These are phyloP conservation scores for Haberlea rhodopensis DNA, from an alignment of 257 asterid species.

Conservation along the genomic window DNA sequence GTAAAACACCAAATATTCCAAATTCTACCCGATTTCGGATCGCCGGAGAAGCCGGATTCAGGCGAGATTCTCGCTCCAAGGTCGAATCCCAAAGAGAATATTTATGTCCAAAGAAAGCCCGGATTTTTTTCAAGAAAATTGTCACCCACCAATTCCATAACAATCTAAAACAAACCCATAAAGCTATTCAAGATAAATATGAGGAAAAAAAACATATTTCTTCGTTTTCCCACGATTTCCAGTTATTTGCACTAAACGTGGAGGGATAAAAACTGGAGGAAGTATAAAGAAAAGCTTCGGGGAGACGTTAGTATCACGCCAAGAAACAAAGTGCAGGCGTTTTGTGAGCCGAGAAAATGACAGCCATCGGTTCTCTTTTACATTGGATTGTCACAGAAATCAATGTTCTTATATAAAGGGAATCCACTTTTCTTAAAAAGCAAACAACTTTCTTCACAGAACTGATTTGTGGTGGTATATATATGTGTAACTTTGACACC, in stretches of 20 bases:
- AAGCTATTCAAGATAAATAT: background rate
- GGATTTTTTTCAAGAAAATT: background rate
- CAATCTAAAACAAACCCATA: background rate
- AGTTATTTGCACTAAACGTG: background rate
- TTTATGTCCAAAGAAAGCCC: background rate
- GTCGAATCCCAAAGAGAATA: background rate
- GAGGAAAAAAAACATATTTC: background rate
- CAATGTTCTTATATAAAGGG: background rate
- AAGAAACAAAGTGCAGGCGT: conserved; percentile 6
- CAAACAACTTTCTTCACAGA: background rate
- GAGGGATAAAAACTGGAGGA: background rate
- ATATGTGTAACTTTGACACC: background rate
- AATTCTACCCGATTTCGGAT: background rate
- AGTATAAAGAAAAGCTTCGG: background rate
- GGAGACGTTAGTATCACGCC: conserved; percentile 7
- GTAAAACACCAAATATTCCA: background rate
- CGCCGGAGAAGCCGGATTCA: background rate
- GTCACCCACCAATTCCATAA: background rate
- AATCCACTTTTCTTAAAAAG: background rate
- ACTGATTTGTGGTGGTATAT: no score
- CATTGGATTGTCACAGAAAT: background rate
- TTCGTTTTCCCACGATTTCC: background rate
- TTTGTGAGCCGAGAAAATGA: background rate
- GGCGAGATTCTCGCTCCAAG: background rate
- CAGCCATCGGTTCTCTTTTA: background rate